A percentile compares a stretch with the other conserved stretches of the same genome.
phyloP scores from a whole-genome alignment of 495 filamentous ascomycete genomes.

The Aspergillus steynii region DNA sequence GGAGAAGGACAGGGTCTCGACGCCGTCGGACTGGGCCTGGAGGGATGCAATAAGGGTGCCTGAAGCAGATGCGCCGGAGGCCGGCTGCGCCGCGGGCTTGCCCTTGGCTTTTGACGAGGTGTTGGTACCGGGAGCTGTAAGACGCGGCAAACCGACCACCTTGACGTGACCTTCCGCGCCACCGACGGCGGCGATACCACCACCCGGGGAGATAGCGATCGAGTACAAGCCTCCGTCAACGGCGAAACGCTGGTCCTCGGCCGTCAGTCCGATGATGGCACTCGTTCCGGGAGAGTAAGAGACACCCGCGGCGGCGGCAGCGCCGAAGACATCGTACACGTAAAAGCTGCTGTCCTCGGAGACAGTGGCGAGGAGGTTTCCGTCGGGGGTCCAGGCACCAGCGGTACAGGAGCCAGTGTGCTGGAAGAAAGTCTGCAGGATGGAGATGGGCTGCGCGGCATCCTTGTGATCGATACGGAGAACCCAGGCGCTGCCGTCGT shows the following conservation, averaged over 20 bases:
- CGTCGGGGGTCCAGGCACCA: slow-evolving; percentile 87
- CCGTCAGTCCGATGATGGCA: slow-evolving; percentile 75
- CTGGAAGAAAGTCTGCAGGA: slow-evolving; percentile 86
- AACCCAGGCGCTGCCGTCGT: slow-evolving; percentile 95
- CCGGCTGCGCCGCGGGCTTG: slow-evolving; percentile 31
- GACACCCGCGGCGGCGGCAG: slow-evolving; percentile 72
- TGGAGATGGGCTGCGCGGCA: slow-evolving; percentile 62
- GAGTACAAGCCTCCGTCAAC: slow-evolving; percentile 91
- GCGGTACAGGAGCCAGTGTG: slow-evolving; percentile 87
- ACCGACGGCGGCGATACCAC: slow-evolving; percentile 78
- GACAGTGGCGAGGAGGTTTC: slow-evolving; percentile 85
- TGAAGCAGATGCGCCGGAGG: slow-evolving; percentile 58
- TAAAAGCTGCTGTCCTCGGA: slow-evolving; percentile 85
- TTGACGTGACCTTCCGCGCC: slow-evolving; percentile 83
- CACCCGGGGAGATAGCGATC: slow-evolving; percentile 75
- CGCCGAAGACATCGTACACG: slow-evolving; percentile 90
- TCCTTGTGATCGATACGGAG: slow-evolving; percentile 75
- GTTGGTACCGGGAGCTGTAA: slow-evolving; percentile 42
- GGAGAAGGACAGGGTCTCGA: slow-evolving; percentile 87
- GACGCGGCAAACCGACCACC: slow-evolving; percentile 77
- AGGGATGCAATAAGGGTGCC: slow-evolving; percentile 77
- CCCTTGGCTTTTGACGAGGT: slow-evolving; percentile 37
- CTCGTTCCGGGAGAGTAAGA: slow-evolving; percentile 67
- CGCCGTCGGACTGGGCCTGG: slow-evolving; percentile 70
- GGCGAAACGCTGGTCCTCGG: slow-evolving; percentile 81